Base-by-base conservation (phyloP, 768 basidiomycete genomes). In the Termitomyces sp. region DNA sequence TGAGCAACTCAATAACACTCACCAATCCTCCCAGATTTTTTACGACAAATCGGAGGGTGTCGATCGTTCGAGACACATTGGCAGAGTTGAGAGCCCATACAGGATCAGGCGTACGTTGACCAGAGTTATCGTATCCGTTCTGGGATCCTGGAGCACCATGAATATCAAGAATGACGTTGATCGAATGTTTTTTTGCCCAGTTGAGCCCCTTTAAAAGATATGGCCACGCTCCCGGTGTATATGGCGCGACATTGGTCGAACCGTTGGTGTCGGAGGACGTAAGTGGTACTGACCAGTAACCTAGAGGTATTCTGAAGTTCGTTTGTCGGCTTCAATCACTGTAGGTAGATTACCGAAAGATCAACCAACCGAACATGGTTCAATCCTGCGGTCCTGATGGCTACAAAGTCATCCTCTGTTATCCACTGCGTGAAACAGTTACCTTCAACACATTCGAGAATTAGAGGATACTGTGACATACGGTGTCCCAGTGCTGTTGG, bases 201-300 rank as follows among this genome's bases (percentile, higher is more conserved):
- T 73, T 71, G 45, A 90, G 78, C 2, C 82, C 83, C 47, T 76
- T 77, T 19, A 86, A 74, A 59, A 90, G 77, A 68, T 87, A 87
- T 2, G 84, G 77, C 82, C 86, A 89, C 31, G 86, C 87, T 9
- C 87, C 87, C 0, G 83, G 67, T 45, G 79, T 75, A 65, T 82
- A 88, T 0, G 86, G 86, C 2, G 72, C 66, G 14, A 77, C 73
- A 17, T 77, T 79, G 3, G 62, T 67, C 17, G 75, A 74, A 5
- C 66, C 72, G 48, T 77, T 75, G 6, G 84, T 85, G 59, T 82
- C 79, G 14, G 77, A 69, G 32, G 82, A 73, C 4, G 80, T 80
- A 34, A 86, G 69, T 0, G 87, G 87, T n/a, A 89, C 80, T n/a
- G 86, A 86, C 88, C 88, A 90, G 67, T 85, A 90, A 9, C 87